Evolutionary conservation across 148 eudicot species (phyloP), one percentile per base, ranked within the genome.

Genomic region (Amaranthus hypochondriacus): DNA sequence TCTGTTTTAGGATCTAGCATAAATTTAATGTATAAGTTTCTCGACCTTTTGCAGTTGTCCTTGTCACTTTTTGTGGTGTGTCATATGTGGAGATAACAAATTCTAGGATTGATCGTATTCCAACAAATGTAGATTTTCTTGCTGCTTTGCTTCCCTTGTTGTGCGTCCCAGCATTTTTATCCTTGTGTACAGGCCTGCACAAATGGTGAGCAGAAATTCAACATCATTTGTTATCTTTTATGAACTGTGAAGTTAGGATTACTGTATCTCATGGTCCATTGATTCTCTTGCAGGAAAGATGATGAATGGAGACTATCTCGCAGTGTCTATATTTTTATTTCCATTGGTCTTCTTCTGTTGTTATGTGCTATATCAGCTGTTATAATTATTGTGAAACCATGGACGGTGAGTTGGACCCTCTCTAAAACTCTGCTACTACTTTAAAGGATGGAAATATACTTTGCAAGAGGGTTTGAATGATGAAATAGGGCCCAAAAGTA

Each of bases 91-190:
- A 87, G 85, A 86, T 96, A 73, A 86, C 87, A 70, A 81, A 70
- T 75, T 86, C 89, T 62, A 88, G 97, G 74, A 73, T 73, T 59
- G 85, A 85, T 82, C 81, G 84, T 77, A 80, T 81, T 76, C 96
- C 97, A 28, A 83, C 84, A 13, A 83, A 87, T 81, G 85, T 83
- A 65, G 99, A 96, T 83, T 96, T 96, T 68, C 96, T 96, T 71
- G 97, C 95, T 75, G 92, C 99, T 57, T 83, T 96, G 77, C 99
- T 96, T 74, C 99, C 95, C 55, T 84, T 96, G 81, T 86, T 96
- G 78, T 90, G 97, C 83, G 83, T 92, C 58, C 99, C 99, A 5
- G 99, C 99, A 53, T 73, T 89, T 68, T 78, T 96, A 12, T 87
- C 94, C 48, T 81, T 96, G 74, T 86, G 89, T 78, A 84, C 90